A percentile compares a stretch with the other conserved stretches of the same genome.
phyloP scores from a whole-genome alignment of 495 filamentous ascomycete genomes.

The Hypoxylon rickii region DNA sequence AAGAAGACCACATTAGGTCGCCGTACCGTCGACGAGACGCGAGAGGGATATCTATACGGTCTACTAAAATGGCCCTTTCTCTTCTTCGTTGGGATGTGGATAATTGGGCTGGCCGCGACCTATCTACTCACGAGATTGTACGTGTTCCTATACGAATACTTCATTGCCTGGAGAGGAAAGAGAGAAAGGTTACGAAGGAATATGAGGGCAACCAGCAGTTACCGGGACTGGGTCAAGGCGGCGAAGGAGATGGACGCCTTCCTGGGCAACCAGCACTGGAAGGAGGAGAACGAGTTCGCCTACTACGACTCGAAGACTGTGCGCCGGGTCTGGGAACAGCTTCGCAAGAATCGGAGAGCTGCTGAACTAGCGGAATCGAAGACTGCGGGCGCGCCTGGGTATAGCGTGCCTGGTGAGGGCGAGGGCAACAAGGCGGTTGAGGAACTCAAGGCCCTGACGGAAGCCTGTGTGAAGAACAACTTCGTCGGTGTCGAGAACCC shows the following conservation, averaged over 20 bases:
- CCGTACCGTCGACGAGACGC: constrained; percentile 83
- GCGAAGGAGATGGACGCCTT: constrained; percentile 80
- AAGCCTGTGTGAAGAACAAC: constrained; percentile 95
- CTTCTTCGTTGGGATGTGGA: constrained; percentile 76
- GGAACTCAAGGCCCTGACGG: constrained; percentile 73
- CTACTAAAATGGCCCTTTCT: constrained; percentile 92
- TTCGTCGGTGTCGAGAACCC: constrained; percentile 96
- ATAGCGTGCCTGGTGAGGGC: constrained; percentile 7
- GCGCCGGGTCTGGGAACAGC: constrained; percentile 71
- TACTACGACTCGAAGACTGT: constrained; percentile 92
- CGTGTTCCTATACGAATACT: constrained; percentile 85
- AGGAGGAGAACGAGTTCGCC: constrained; percentile 83
- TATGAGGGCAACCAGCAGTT: constrained; percentile 70
- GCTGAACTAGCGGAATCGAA: constrained; percentile 59
- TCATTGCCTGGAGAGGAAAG: constrained; percentile 72
- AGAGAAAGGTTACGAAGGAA: constrained; percentile 69
- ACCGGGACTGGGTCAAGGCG: constrained; percentile 78
- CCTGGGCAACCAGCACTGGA: constrained; percentile 86
- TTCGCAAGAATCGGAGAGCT: constrained; percentile 61
- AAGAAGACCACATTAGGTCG: constrained; percentile 41
- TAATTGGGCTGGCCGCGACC: constrained; percentile 65
- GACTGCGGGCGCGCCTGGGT: constrained; percentile 5
- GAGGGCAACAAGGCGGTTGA: constrained; percentile 61
- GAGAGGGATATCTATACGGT: constrained; percentile 88
- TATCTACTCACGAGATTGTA: constrained; percentile 87